Evolutionary conservation across 495 filamentous ascomycete genomes (phyloP), one percentile per base, ranked within the genome.

Genomic region (Aspergillus nanangensis): DNA sequence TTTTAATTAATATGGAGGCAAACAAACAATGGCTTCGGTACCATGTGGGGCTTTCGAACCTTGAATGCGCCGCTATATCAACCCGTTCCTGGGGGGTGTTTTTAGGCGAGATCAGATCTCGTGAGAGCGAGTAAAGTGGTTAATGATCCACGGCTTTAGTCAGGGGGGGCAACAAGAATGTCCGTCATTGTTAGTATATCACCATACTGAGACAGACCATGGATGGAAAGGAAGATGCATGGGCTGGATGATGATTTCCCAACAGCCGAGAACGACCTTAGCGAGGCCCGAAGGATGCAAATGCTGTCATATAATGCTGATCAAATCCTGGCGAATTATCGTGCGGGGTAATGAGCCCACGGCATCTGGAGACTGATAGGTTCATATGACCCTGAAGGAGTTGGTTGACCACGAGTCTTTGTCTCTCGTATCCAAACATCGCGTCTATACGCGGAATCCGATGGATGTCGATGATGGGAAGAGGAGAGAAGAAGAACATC

Each of bases 261-360:
- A 29, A 29, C 7, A 5, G 25, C 5, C 25, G 7, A 29, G 25
- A 11, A 29, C 11, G 25, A 5, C 25, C 7, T 29, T 29, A 29
- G 25, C 25, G 25, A 29, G 11, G 11, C 11, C 25, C 5, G 11
- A 29, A 29, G 25, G 25, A 29, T 29, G 25, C 25, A 11, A 11
- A 29, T 5, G 11, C 15, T 48, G 37, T 29, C 23, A 29, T 25
- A 9, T 10, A 27, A 27, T 29, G 21, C 14, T 25, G 22, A 42
- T 42, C 39, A 10, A n/a, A 10, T 14, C 27, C 29, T 29, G 8
- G 11, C 14, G n/a, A 20, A 11, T 23, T 22, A 17, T 42, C 21
- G 39, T 42, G 39, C 39, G 39, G 39, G 39, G 39, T 27, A 42
- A 25, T 29, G 23, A 39, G 24, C 9, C 39, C 39, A 39, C 15